Conservation (phyloP, 305 asterid genomes). For the Plantago lanceolata region DNA sequence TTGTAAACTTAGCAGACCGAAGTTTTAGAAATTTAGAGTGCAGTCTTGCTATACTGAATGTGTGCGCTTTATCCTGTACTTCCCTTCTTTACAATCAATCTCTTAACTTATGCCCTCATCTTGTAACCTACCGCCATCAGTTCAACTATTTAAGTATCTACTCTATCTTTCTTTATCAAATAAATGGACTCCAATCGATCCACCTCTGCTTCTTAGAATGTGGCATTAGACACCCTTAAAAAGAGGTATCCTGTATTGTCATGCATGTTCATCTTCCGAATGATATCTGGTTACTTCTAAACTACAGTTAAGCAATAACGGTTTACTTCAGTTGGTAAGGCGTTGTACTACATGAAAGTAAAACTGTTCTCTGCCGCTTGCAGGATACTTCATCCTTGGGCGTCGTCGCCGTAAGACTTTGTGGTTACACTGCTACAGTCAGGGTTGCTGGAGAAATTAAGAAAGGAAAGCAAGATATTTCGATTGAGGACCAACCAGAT, state of each 20-base stretch:
- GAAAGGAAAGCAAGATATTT: conserved; percentile 57
- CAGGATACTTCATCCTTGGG: conserved; percentile 92
- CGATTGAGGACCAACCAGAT: conserved; percentile 74
- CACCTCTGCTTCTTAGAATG: background rate
- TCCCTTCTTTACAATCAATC: background rate
- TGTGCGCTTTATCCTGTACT: background rate
- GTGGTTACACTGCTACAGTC: conserved; percentile 84
- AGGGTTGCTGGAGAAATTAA: conserved; percentile 67
- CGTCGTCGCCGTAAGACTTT: conserved; percentile 64
- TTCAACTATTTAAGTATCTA: background rate
- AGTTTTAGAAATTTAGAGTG: no score
- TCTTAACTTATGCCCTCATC: conserved; percentile 11
- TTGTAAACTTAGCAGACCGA: no score
- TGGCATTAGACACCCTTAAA: background rate
- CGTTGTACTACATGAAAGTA: conserved; percentile 26
- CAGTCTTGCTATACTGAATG: background rate
- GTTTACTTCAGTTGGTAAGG: conserved; percentile 2
- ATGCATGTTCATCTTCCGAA: no score
- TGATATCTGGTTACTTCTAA: no score
- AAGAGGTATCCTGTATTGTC: no score
- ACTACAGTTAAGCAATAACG: background rate
- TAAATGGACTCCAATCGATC: conserved; percentile 4
- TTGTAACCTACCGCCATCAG: background rate
- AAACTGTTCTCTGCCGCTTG: conserved; percentile 26
- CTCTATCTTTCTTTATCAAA: conserved; percentile 1